Base-by-base conservation (phyloP, 2,329 filamentous ascomycete genomes). In the Diaporthe vaccinii region DNA sequence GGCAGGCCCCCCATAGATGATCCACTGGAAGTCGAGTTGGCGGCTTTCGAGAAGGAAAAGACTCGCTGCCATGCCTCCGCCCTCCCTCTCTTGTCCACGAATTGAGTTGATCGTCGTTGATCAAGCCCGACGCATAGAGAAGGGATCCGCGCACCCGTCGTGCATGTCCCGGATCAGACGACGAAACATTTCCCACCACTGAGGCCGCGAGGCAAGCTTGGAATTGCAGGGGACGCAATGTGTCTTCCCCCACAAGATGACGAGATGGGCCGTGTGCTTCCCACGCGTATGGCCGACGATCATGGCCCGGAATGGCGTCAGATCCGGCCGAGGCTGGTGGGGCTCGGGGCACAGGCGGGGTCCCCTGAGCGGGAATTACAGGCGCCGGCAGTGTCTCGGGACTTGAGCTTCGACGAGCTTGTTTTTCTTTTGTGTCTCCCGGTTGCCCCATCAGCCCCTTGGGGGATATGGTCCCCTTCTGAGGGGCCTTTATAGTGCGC, bases 231-330 rank as follows among this genome's bases (percentile, higher is more conserved):
- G 17, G 41, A 20, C 61, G 31, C 7, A 25, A 6, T 28, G 28
- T n/a, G 28, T 5, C 12, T 14, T 14, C 59, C 36, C 59, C n/a
- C 59, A 49, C 51, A 55, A n/a, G 44, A 67, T 67, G 61, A 67
- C 44, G 61, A 67, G 61, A 34, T 67, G 61, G 61, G 20, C 61
- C 61, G 44, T 49, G 61, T 67, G 2, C 36, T 49, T 49, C 20
- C 25, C 41, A 51, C 12, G 44, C 61, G 44, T 67, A 7, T n/a
- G 44, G 61, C 28, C 61, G 61, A 34, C 46, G 61, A 67, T 67
- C 61, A 34, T 67, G 61, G 61, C 61, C 44, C 41, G 46, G 44
- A 51, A n/a, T 67, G 61, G 61, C 44, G 41, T 34, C 61, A 67
- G 28, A 34, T 67, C 61, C 61, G 61, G 61, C 44, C 44, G 59